These are phyloP conservation scores for Sordariomycetes sp. DNA, from an alignment of 2,329 filamentous ascomycete species.

Conservation along the genomic window DNA sequence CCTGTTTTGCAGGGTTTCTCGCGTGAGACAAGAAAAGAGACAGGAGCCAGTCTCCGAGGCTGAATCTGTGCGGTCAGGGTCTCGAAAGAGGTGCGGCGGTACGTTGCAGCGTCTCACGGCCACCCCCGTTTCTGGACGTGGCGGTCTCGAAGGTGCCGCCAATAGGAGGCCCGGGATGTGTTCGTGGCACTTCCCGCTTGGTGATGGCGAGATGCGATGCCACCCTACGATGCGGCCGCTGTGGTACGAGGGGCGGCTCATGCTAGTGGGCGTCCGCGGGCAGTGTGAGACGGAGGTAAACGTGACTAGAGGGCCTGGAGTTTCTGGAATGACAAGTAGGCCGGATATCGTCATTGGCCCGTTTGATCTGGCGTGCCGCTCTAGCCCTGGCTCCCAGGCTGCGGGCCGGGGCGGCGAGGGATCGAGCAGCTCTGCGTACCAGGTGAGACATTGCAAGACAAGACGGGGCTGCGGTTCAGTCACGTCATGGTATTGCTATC, in stretches of 20 bases:
- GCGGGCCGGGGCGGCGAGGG: no score
- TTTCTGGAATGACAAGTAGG: no score
- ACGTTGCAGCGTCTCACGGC: background rate
- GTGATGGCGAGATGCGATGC: background rate
- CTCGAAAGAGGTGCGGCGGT: background rate
- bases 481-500: no score
- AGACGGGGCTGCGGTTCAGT: no score
- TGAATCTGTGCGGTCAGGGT: background rate
- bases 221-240: background rate
- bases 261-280: background rate
- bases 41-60: background rate
- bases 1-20: background rate
- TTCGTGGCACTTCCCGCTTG: background rate
- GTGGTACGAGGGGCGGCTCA: background rate
- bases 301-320: background rate
- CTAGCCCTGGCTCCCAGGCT: no score
- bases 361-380: no score
- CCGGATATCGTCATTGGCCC: no score
- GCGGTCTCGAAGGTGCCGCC: background rate
- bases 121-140: background rate
- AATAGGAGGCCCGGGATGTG: background rate
- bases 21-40: no score
- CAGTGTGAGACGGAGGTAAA: background rate
- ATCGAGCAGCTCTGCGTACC: no score
- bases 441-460: no score